Base-by-base conservation (phyloP, 2,329 filamentous ascomycete species). In the Sporothrix luriei region DNA sequence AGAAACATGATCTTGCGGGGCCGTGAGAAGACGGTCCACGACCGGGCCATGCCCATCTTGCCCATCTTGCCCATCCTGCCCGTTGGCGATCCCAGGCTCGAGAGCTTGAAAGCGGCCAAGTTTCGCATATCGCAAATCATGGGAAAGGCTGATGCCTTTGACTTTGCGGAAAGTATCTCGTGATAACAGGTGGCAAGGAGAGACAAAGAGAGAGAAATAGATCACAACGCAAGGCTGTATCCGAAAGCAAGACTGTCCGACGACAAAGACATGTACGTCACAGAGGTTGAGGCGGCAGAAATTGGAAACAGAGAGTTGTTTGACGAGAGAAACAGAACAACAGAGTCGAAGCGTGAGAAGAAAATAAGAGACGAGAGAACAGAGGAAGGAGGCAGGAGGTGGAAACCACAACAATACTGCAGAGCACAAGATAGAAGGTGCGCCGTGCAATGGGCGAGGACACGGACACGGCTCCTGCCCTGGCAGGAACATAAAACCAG, bases 1-100 rank as follows among this genome's bases (percentile, higher is more conserved):
- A 70, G 40, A 43, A 38, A 65, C 14, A 70, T n/a, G 1, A 21
- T 29, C 14, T 51, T 59, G 33, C 54, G 59, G 13, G 69, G 69
- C n/a, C 68, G 62, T 6, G 68, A 43, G 9, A 66, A 62, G 10
- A 48, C 16, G 29, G 61, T 13, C 62, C 52, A 59, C 24, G 68
- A 29, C 14, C 68, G 52, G 5, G n/a, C n/a, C 2, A 59, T 4
- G n/a, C 52, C 62, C 51, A 66, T 59, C 54, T n/a, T 59, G 29
- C 62, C 52, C 43, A 69, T 33, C 33, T 33, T 4, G 29, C 52
- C 62, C 43, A 69, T 33, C 33, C 9, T 4, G 29, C 52, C 62
- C 43, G 61, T 66, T 10, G 61, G 68, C 16, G 68, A 46, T 10
- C 29, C 46, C 11, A 49, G 55, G 5, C 46, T 46, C 38, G 48